phyloP scores from a whole-genome alignment of 2,329 filamentous ascomycete genomes.

The Cercospora zeae-maydis region DNA sequence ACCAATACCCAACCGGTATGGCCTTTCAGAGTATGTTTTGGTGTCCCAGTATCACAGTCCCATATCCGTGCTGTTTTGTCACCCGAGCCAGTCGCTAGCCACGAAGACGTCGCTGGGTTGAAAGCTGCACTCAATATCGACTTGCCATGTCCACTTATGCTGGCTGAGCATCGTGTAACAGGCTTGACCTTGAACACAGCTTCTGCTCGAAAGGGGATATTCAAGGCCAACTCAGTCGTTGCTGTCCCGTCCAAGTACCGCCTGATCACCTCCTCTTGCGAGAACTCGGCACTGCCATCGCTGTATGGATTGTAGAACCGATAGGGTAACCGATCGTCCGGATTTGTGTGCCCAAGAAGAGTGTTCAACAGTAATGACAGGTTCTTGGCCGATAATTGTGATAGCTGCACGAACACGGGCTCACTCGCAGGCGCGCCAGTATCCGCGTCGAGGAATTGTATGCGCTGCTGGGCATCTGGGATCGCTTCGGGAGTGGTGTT shows the following conservation, averaged over 20 bases:
- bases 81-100: slow-evolving; percentile 82
- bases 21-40: slow-evolving; percentile 77
- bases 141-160: slow-evolving; percentile 86
- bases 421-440: slow-evolving; percentile 65
- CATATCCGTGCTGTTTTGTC: slow-evolving; percentile 89
- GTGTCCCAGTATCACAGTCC: slow-evolving; percentile 92
- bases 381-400: slow-evolving; percentile 83
- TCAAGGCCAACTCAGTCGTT: slow-evolving; percentile 55
- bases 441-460: slow-evolving; percentile 83
- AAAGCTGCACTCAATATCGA: slow-evolving; percentile 85
- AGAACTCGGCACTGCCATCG: slow-evolving; percentile 44
- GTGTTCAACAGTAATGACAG: slow-evolving; percentile 83
- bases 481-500: slow-evolving; percentile 61
- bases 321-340: slow-evolving; percentile 62
- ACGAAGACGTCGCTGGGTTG: slow-evolving; percentile 70
- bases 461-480: slow-evolving; percentile 62
- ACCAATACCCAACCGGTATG: slow-evolving; percentile 88
- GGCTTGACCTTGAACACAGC: slow-evolving; percentile 91
- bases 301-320: slow-evolving; percentile 55
- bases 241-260: slow-evolving; percentile 46
- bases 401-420: slow-evolving; percentile 72
- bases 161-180: slow-evolving; percentile 82
- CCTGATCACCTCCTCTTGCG: slow-evolving; percentile 38
- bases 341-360: slow-evolving; percentile 63
- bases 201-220: slow-evolving; percentile 70